These are phyloP conservation scores for Pseudonitzschia delicatissima DNA, from an alignment of 108 stramenopile species.

Conservation along the genomic window DNA sequence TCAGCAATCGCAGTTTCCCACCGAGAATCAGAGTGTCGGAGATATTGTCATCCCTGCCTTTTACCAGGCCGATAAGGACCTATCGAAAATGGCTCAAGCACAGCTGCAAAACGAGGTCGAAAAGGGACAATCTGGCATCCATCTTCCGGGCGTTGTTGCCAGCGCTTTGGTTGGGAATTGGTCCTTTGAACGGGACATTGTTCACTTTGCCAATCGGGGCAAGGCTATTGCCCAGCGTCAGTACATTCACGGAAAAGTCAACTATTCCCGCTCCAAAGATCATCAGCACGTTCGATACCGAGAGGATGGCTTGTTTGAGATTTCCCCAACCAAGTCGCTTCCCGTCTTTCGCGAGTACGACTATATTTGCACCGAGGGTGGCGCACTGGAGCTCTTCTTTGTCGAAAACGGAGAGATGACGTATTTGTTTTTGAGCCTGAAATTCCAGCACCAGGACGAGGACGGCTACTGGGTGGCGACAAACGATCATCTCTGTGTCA, in stretches of 20 bases:
- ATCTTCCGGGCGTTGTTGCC: slow-evolving; percentile 42
- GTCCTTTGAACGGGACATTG: slow-evolving; percentile 52
- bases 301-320: slow-evolving; percentile 62
- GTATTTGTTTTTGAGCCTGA: slow-evolving; percentile 61
- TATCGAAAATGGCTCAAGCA: slow-evolving; percentile 26
- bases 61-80: slow-evolving; percentile 37
- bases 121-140: slow-evolving; percentile 16
- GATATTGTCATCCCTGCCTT: slow-evolving; percentile 52
- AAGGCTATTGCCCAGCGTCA: not conserved
- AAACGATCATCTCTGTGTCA: slow-evolving; percentile 72
- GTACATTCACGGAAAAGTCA: slow-evolving; percentile 24
- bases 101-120: slow-evolving; percentile 37
- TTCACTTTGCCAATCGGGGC: slow-evolving; percentile 33
- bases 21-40: slow-evolving; percentile 21
- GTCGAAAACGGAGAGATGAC: slow-evolving; percentile 60
- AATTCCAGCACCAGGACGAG: slow-evolving; percentile 37
- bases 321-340: slow-evolving; percentile 47
- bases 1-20: slow-evolving; percentile 15
- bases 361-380: slow-evolving; percentile 28
- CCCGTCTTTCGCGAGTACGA: slow-evolving; percentile 72
- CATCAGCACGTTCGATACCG: slow-evolving; percentile 48
- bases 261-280: slow-evolving; percentile 18
- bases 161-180: slow-evolving; percentile 57
- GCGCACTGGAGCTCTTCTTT: slow-evolving; percentile 60
- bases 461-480: slow-evolving; percentile 54